Evolutionary conservation across 208 protist species (phyloP), one percentile per base, ranked within the genome.

Genomic region (Strigomonas oncopelti): DNA sequence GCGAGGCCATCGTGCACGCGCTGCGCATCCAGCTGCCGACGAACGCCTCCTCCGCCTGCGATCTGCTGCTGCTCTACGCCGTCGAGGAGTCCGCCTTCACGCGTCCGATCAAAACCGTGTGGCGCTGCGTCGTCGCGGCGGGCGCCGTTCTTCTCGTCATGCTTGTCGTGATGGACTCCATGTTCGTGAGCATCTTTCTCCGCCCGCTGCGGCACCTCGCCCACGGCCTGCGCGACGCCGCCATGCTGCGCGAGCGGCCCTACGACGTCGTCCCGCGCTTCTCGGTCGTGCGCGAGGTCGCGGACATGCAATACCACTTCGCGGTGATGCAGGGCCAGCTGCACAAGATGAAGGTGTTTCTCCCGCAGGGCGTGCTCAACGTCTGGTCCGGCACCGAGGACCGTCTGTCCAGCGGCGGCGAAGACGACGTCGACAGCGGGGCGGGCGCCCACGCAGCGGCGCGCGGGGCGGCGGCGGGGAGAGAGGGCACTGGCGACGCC

Each of bases 301-400:
- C 78, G 5, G 61, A 67, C 18, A 84, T 89, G 75, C 83, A 86
- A 63, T 38, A 54, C 38, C 20, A 85, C 61, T 86, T 89, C n/a
- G 38, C 46, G 31, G 71, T 74, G 9, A 73, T 89, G 69, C 85
- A 81, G 64, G 20, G 48, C 22, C 71, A 86, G 70, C 67, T 89
- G 0, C 80, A 83, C 69, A 76, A 70, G 31, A 84, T 89, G 80
- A 89, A 83, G 67, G 61, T 67, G 25, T 83, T 86, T 55, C 36
- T 86, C 22, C 80, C 80, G 16, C 71, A 79, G 42, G 80, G 73
- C 45, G 69, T 84, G 53, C 67, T 86, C 24, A 75, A n/a, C 32
- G 58, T 55, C 59, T 28, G 60, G 20, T 59, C 55, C 61, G 22
- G 48, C 18, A 56, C 42, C 58, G 34, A 14, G 42, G 53, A 11